Conservation (phyloP, 495 filamentous ascomycete genomes). For the Neurospora sp. region DNA sequence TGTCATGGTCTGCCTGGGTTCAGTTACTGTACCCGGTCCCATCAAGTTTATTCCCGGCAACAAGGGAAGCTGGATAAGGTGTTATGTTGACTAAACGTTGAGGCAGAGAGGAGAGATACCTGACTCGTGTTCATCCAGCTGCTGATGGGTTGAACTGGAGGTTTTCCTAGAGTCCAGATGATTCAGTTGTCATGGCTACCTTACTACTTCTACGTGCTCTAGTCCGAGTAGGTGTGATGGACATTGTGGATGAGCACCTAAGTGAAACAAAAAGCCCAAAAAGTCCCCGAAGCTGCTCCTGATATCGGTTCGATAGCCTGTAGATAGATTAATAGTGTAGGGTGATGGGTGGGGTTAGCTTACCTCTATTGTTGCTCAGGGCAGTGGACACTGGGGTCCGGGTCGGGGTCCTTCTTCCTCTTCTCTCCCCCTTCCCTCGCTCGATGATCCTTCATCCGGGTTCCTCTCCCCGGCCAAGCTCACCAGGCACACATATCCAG, state of each 20-base stretch:
- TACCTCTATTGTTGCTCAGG: background rate
- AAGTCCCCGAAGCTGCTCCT: background rate
- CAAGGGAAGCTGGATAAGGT: background rate
- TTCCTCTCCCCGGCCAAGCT: background rate
- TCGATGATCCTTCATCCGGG: background rate
- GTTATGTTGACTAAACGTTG: background rate
- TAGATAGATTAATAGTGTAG: background rate
- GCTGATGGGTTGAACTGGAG: background rate
- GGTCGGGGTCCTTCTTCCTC: background rate
- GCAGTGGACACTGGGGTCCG: background rate
- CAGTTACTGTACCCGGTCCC: background rate
- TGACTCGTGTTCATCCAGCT: background rate
- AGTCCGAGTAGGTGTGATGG: background rate
- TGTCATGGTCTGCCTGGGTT: background rate
- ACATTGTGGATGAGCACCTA: background rate
- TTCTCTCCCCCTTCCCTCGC: background rate
- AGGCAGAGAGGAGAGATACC: background rate
- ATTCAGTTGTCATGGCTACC: background rate
- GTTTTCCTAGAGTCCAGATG: background rate
- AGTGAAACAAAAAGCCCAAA: background rate
- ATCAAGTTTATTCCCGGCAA: background rate
- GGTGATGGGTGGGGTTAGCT: background rate
- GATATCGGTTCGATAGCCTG: background rate
- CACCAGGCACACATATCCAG: background rate
- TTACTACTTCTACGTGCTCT: background rate